Evolutionary conservation across 2,329 filamentous ascomycete genomes (phyloP).

Genomic region (Xylariaceae sp.): DNA sequence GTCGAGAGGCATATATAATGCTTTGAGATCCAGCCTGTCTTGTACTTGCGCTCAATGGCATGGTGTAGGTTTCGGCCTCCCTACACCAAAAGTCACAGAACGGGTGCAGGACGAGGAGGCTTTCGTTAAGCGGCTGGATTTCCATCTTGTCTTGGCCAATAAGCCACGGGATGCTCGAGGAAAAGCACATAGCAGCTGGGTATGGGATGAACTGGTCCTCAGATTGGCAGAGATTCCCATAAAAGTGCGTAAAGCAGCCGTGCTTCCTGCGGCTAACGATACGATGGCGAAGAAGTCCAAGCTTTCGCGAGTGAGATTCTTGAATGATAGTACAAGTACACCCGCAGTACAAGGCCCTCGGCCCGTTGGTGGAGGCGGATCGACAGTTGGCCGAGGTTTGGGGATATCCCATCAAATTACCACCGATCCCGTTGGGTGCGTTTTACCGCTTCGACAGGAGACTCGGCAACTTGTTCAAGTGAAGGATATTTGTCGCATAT

Average conservation of each 20-base stretch:
- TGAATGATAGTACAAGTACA: no score
- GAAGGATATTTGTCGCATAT: slow-evolving; percentile 14
- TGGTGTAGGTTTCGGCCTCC: slow-evolving; percentile 19
- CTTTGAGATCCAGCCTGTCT: slow-evolving; percentile 21
- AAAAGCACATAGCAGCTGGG: slow-evolving; percentile 11
- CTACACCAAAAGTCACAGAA: slow-evolving; percentile 9
- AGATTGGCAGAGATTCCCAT: slow-evolving; percentile 6
- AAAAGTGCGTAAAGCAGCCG: background rate
- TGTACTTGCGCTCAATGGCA: slow-evolving; percentile 24
- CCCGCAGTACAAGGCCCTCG: no score
- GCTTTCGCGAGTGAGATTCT: no score
- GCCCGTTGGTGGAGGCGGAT: no score
- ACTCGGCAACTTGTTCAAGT: slow-evolving; percentile 5
- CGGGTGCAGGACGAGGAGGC: slow-evolving; percentile 21
- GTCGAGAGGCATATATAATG: slow-evolving; percentile 25
- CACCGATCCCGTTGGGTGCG: no score
- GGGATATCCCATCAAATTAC: no score
- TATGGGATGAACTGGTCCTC: slow-evolving; percentile 17
- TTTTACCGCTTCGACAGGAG: background rate
- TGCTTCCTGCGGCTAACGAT: background rate
- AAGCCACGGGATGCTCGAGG: slow-evolving; percentile 7
- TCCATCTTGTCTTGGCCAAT: slow-evolving; percentile 11
- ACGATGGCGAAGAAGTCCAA: no score
- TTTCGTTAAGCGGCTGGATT: slow-evolving; percentile 12
- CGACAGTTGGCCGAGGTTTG: no score